Conservation (phyloP, 495 filamentous ascomycete genomes). For the Aspergillus taichungensis region DNA sequence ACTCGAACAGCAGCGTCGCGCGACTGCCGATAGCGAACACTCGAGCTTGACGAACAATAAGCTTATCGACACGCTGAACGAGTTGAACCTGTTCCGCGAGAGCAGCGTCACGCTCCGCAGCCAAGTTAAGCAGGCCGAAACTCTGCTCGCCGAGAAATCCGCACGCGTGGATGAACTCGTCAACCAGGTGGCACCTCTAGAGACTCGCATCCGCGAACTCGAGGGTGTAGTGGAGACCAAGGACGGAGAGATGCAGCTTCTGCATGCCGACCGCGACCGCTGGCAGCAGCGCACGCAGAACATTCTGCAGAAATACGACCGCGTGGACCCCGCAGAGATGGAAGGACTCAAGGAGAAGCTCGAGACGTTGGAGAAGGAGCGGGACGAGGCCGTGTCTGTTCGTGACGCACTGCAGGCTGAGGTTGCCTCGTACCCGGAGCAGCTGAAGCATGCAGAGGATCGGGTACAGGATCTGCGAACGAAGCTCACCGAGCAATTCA, state of each 20-base stretch:
- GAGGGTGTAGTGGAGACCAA: constrained; percentile 70
- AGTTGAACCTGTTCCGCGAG: constrained; percentile 90
- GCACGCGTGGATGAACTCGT: constrained; percentile 64
- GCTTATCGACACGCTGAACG: constrained; percentile 85
- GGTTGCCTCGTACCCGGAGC: constrained; percentile 36
- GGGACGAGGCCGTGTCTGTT: constrained; percentile 53
- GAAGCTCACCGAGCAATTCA: constrained; percentile 53
- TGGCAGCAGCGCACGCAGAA: constrained; percentile 92
- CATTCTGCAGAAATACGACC: constrained; percentile 91
- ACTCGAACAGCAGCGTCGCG: constrained; percentile 75
- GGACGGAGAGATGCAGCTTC: constrained; percentile 74
- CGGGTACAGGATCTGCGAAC: constrained; percentile 38
- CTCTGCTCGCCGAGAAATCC: constrained; percentile 63
- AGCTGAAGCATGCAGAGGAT: constrained; percentile 43
- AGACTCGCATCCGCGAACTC: constrained; percentile 66
- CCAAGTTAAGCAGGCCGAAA: constrained; percentile 70
- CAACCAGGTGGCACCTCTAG: constrained; percentile 70
- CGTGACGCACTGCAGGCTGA: constrained; percentile 50
- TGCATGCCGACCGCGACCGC: constrained; percentile 79
- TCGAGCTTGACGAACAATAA: constrained; percentile 71
- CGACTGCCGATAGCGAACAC: constrained; percentile 62
- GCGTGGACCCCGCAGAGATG: constrained; percentile 84
- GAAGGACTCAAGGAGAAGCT: constrained; percentile 72
- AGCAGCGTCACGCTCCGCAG: constrained; percentile 81
- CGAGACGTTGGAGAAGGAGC: constrained; percentile 57